These are phyloP conservation scores for Globisporangium acanthophoron DNA, from an alignment of 352 stramenopile species.

Conservation along the genomic window DNA sequence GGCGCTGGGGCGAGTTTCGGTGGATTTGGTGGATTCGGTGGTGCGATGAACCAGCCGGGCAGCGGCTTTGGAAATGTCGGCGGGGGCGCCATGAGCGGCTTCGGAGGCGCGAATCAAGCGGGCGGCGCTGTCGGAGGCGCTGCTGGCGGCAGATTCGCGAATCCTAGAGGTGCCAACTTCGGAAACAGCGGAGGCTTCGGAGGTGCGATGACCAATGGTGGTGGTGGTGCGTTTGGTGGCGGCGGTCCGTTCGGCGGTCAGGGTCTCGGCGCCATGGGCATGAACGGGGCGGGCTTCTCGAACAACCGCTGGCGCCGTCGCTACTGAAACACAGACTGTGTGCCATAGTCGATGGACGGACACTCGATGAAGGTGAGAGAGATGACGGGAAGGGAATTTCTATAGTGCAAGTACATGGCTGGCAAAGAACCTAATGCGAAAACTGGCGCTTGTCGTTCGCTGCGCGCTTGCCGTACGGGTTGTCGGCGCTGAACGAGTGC, in stretches of 20 bases:
- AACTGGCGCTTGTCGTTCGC: not conserved
- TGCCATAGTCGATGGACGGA: not conserved
- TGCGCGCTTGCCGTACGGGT: not conserved
- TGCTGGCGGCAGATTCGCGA: not conserved
- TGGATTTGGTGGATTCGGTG: not conserved
- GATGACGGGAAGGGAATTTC: not conserved
- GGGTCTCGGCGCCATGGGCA: not conserved
- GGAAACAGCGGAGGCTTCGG: not conserved
- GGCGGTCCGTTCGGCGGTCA: not conserved
- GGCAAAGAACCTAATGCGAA: not conserved
- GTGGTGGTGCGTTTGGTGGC: not conserved
- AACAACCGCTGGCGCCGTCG: conserved; percentile 8
- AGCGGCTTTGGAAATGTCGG: not conserved
- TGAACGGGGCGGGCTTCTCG: not conserved
- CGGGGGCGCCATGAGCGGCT: too few species aligned
- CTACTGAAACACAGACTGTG: not conserved
- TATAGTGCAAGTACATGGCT: not conserved
- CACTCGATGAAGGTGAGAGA: not conserved
- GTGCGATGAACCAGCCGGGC: too few species aligned
- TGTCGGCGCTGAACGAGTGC: conserved; percentile 96
- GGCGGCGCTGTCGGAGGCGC: too few species aligned
- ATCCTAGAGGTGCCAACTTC: not conserved
- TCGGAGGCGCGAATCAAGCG: not conserved
- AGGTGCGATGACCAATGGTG: not conserved
- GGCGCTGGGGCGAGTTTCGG: not conserved